Base-by-base conservation (phyloP, 2,329 filamentous ascomycete genomes). In the Fusarium sp. region DNA sequence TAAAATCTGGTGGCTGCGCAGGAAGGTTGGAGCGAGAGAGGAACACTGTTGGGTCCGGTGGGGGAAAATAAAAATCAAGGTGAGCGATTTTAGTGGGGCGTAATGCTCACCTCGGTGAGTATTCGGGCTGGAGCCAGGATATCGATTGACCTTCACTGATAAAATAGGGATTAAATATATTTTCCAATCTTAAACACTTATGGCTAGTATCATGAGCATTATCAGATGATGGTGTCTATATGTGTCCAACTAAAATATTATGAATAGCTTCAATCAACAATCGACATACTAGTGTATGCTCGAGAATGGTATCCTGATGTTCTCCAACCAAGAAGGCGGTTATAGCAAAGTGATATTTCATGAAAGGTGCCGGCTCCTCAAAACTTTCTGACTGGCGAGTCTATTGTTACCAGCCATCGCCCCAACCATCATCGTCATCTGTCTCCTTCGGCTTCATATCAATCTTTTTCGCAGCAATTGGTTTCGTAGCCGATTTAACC, bases 371-470 rank as follows among this genome's bases (percentile, higher is more conserved):
- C 18, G 25, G 52, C 49, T 18, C 23, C 46, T 25, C 30, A 15
- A 25, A 33, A 8, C 52, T 43, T 40, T 3, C 16, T 44, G 16
- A 7, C 18, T 38, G 32, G 42, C n/a, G 25, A 32, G 9, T 19
- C 28, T 15, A 15, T 15, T 16, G 15, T 74, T 82, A 90, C 90
- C 90, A 92, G 12, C 89, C 89, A 71, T 92, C 90, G 9, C 89
- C 91, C 91, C 91, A 93, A 3, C 86, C 89, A 76, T 91, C 90
- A 49, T 89, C 88, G 30, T 87, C 87, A 2, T 84, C 89, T 7
- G 83, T 81, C 52, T 86, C 85, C 79, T 91, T 92, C 0, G 92
- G 92, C 76, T 90, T 91, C 76, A 89, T 87, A 76, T 93, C 89
- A 71, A 94, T 89, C 82, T 92, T 93, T 83, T 94, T 95, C 2